Evolutionary conservation across 352 stramenopile genomes (phyloP), one percentile per base, ranked within the genome.

Genomic region (Phytophthora capsici): DNA sequence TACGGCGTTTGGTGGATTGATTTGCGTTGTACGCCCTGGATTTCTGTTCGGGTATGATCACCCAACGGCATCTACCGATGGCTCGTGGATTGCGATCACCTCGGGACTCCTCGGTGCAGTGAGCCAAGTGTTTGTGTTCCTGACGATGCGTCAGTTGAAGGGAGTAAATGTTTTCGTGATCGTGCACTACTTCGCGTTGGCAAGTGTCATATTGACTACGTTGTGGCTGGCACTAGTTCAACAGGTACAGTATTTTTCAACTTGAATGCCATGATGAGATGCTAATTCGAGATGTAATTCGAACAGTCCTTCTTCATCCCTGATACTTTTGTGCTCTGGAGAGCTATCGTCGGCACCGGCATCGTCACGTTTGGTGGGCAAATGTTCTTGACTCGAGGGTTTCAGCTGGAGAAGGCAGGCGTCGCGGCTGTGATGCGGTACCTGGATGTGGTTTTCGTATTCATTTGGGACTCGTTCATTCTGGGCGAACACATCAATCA

Each of bases 371-470:
- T 90, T 38, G 17, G 85, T 9, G 82, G 79, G 0, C 82, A 94
- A 68, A 41, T 88, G 30, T 75, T 76, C 25, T 69, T 94, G 32
- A 91, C 85, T 9, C 76, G 79, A 34, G 85, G 85, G 13, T 88
- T 94, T 45, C 82, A 94, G 51, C 63, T 90, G 5, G 85, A 91
- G 44, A 84, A 89, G 48, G 78, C 75, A 7, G 85, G 83, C 25
- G 47, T 88, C 16, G 85, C 83, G 5, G 77, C 83, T 1, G 79
- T 88, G 22, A 91, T 91, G 82, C 75, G 83, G 17, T 91, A 81
- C 43, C 28, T 90, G 52, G 78, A 93, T 67, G 77, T 93, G 3
- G 69, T 93, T 3, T 93, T 90, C 38, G 80, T 93, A 38, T 82
- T 93, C 28, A 63, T 89, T 3, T 80, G 80, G 73, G 84, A 90